These are phyloP conservation scores for Draba incana DNA, from an alignment of 345 rosid genomes.

Conservation along the genomic window DNA sequence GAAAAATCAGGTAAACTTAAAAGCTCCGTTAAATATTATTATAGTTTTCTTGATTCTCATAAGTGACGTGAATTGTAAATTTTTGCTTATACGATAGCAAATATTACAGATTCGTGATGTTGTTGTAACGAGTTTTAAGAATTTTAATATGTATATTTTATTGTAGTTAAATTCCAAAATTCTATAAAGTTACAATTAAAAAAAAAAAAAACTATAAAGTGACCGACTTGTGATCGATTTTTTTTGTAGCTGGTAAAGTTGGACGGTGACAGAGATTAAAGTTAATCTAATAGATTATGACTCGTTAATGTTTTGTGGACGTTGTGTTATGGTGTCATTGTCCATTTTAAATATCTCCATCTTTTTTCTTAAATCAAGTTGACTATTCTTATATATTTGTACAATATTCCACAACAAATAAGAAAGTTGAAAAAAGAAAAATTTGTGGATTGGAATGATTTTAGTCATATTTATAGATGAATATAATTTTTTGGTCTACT, in stretches of 20 bases:
- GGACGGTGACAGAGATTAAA: conserved; percentile 28
- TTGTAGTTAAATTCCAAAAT: conserved; percentile 11
- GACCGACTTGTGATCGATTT: conserved; percentile 33
- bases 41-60: conserved; percentile 9
- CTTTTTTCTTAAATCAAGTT: conserved; percentile 6
- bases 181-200: not conserved
- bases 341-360: conserved; percentile 29
- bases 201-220: not conserved
- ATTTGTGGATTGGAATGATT: conserved; percentile 15
- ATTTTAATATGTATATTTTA: conserved; percentile 21
- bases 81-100: conserved; percentile 38
- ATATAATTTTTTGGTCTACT: not conserved
- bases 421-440: not conserved
- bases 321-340: conserved; percentile 29
- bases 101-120: conserved; percentile 34
- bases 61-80: conserved; percentile 36
- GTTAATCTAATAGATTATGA: conserved; percentile 26
- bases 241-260: conserved; percentile 26
- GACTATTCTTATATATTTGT: not conserved
- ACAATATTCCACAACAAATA: conserved; percentile 14
- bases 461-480: conserved; percentile 4
- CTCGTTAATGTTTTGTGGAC: conserved; percentile 38
- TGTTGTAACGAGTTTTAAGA: conserved; percentile 23
- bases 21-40: conserved; percentile 1
- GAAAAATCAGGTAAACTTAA: conserved; percentile 16